Conservation (phyloP, 495 filamentous ascomycete species). For the Penicilliopsis zonata region DNA sequence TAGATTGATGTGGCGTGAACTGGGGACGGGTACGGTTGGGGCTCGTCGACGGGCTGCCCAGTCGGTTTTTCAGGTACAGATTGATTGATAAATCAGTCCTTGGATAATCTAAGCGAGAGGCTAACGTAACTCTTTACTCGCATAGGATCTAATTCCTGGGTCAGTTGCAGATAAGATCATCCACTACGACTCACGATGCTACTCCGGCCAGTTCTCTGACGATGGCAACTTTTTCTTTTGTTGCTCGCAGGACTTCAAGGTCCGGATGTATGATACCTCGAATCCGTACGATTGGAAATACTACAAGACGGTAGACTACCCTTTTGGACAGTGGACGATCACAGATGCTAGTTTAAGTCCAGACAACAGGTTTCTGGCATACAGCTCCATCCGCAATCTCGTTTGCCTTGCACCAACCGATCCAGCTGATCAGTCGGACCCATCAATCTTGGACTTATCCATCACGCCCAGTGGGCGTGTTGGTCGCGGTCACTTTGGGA, state of each 20-base stretch:
- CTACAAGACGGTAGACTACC: conserved; percentile 84
- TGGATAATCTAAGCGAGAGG: not conserved
- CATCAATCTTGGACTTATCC: conserved; percentile 63
- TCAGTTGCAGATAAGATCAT: conserved; percentile 78
- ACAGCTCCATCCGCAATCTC: conserved; percentile 69
- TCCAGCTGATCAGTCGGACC: conserved; percentile 65
- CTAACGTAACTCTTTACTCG: conserved; percentile 3
- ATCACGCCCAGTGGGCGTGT: conserved; percentile 27
- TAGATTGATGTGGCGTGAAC: conserved; percentile 65
- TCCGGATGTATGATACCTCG: conserved; percentile 95
- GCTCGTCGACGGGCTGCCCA: conserved; percentile 43
- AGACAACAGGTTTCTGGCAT: conserved; percentile 83
- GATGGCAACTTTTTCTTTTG: conserved; percentile 97
- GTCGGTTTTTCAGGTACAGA: conserved; percentile 52
- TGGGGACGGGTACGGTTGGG: conserved; percentile 47
- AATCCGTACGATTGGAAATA: conserved; percentile 93
- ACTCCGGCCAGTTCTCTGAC: conserved; percentile 91
- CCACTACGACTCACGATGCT: conserved; percentile 72
- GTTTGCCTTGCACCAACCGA: conserved; percentile 83
- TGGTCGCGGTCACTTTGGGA: conserved; percentile 24
- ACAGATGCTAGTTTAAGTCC: conserved; percentile 89
- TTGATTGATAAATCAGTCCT: not conserved
- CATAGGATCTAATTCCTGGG: conserved; percentile 50
- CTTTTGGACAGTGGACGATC: conserved; percentile 85
- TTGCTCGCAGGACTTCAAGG: conserved; percentile 84